Base-by-base conservation (phyloP, 257 asterid genomes). In the Primulina huaijiensis region DNA sequence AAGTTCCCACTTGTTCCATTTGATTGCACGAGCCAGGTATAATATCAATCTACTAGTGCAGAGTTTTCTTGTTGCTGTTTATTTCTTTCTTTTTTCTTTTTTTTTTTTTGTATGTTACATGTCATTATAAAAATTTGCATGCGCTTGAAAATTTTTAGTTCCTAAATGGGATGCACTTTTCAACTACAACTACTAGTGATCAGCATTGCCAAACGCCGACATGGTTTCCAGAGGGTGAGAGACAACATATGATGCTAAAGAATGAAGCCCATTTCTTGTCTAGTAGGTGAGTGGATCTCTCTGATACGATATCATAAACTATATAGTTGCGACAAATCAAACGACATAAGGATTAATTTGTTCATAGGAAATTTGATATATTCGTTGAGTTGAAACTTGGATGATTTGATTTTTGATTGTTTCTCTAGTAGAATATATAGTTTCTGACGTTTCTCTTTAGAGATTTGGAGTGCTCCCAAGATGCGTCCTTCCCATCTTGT, bases 21-120 rank as follows among this genome's bases (percentile, higher is more conserved):
- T 30, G 87, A 85, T 62, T 84, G 89, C 88, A 69, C 84, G 20
- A 74, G 75, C 82, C 91, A 84, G 88, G 92, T 86, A 77, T 67
- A 55, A 60, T 68, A 50, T 37, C 60, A 64, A 25, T 72, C 25
- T 69, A 9, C 62, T 64, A 35, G 21, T 53, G 72, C 64, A 23
- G 4, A 55, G 7, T 40, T 70, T 58, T 70, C 34, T 34, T 5
- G 8, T 17, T 50, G 20, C 66, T 6, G n/a, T 55, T 21, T 68
- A 55, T 7, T 21, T 62, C 61, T 46, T 57, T 23, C 3, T 71
- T 11, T 29, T 52, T 72, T 7, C 11, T 25, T 30, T 31, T 64
- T 57, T 50, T 50, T 2, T 7, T 33, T 2, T 76, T 55, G 8
- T 27, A 27, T 17, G 29, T n/a, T 72, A 56, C 64, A 33, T 69